Base-by-base conservation (phyloP, 208 protist genomes). In the Wallacemonas sp. region DNA sequence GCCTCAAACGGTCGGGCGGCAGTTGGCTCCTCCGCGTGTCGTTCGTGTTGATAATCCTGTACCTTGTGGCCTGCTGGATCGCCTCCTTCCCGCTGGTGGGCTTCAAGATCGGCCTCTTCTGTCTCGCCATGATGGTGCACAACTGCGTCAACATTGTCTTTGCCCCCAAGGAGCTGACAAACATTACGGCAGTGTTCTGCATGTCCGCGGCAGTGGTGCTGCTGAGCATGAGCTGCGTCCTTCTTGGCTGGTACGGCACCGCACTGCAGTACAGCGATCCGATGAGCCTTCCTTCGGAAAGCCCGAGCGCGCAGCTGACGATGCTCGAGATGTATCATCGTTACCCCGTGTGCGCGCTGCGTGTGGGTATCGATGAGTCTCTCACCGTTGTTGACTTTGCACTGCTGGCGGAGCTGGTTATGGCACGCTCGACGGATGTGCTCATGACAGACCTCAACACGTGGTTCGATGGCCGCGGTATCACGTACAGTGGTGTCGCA, bases 201-300 rank as follows among this genome's bases (percentile, higher is more conserved):
- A 44, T 83, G 34, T 68, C 64, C n/a, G 38, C 61, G 0, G 76
- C 69, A 8, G 44, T 80, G 3, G 32, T 82, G 27, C 61, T 90
- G 26, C 63, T 93, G 2, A 55, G 53, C 33, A 42, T 89, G 39
- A 66, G 76, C 19, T 81, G 73, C 57, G 67, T 84, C 32, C 63
- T 93, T 27, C 71, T 93, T 5, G 87, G 83, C 19, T 91, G 81
- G 78, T 79, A 85, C 39, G 83, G 87, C 37, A 86, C 79, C 24
- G 76, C 70, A 33, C 54, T 64, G 32, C 64, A 76, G 52, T 75
- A 73, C 66, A 68, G 38, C 2, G 29, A 2, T 3, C 70, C 72
- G 17, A 71, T 76, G 36, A 89, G 80, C 61, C 60, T 85, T 2
- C 38, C 82, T 37, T 50, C 67, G 12, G 52, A n/a, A 9, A 10